Evolutionary conservation across 2,329 filamentous ascomycete species (phyloP), one percentile per base, ranked within the genome.

Genomic region (Ascochyta fabae): DNA sequence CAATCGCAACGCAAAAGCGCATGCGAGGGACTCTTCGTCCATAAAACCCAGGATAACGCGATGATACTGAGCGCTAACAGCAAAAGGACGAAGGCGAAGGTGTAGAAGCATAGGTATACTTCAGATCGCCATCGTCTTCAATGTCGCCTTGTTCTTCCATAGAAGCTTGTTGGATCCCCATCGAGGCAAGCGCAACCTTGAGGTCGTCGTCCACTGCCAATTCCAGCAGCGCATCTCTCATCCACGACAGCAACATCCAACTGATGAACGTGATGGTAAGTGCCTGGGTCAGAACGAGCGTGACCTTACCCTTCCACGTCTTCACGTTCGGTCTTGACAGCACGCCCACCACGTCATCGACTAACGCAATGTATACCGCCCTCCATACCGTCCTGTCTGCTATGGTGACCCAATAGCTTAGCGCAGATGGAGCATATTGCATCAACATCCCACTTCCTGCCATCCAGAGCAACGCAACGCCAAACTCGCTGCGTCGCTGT

Each of bases 331-430:
- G 63, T 27, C 57, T 52, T n/a, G 51, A 36, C 48, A 66, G 40
- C 2, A 60, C 42, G 4, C 54, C 44, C 12, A 68, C 24, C 2
- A 68, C 23, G 46, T 66, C 65, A 26, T 66, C 63, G 24, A 68
- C 60, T 22, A 68, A 15, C 41, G 63, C 63, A 16, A 66, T 24
- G 39, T 62, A 67, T 7, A 59, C 48, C 24, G 57, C 53, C 15
- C 54, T 35, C 52, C 42, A 60, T 15, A 67, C 34, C 2, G 29
- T 45, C 13, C 59, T 50, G 40, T 67, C 57, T 6, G 34, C 45
- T 6, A 42, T 15, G 3, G 6, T 40, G 16, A 60, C 38, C 23
- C 49, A 38, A n/a, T 29, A 40, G n/a, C 38, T 27, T n/a, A 57
- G 36, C n/a, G 43, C 34, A 7, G 53, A 53, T 9, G 59, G 56